These are phyloP conservation scores for Candida sanyaensis DNA, from an alignment of 1,139 yeast species.

Conservation along the genomic window DNA sequence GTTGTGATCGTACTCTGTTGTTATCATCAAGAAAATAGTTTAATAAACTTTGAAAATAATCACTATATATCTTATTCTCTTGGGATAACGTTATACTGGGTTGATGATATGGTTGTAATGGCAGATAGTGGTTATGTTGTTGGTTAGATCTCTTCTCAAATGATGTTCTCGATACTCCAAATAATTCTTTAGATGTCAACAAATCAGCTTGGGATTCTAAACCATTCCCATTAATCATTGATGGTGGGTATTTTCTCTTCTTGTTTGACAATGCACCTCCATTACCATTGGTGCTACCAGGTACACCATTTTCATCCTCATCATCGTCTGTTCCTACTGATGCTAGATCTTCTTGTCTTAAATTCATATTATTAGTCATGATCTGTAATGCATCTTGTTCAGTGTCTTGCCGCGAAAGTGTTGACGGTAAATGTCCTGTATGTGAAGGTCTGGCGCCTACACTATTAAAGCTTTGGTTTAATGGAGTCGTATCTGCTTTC, in stretches of 20 bases:
- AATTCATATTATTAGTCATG: constrained; percentile 36
- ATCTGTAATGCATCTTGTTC: constrained; percentile 42
- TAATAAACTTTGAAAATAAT: constrained; percentile 39
- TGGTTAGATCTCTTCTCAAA: constrained; percentile 32
- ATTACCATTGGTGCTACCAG: constrained; percentile 14
- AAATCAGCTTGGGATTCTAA: constrained; percentile 28
- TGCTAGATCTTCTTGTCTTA: constrained; percentile 42
- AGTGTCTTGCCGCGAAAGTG: constrained; percentile 43
- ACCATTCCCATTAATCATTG: constrained; percentile 5
- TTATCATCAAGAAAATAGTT: constrained; percentile 41
- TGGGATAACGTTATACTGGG: constrained; percentile 24
- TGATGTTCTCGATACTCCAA: constrained; percentile 45
- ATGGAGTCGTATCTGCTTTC: constrained; percentile 37
- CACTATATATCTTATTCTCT: constrained; percentile 24
- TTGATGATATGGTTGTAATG: constrained; percentile 15
- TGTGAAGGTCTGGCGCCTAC: constrained; percentile 17
- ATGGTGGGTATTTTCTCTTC: constrained; percentile 2
- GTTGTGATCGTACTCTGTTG: constrained; percentile 15
- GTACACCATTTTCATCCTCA: constrained; percentile 20
- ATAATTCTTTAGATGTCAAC: constrained; percentile 43
- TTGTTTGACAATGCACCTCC: constrained; percentile 14
- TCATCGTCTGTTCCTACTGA: constrained; percentile 37
- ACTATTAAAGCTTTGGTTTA: constrained; percentile 20
- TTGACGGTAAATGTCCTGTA: constrained; percentile 18
- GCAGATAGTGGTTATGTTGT: constrained; percentile 14